These are phyloP conservation scores for Diplodia intermedia DNA, from an alignment of 2,329 filamentous ascomycete genomes.

Conservation along the genomic window DNA sequence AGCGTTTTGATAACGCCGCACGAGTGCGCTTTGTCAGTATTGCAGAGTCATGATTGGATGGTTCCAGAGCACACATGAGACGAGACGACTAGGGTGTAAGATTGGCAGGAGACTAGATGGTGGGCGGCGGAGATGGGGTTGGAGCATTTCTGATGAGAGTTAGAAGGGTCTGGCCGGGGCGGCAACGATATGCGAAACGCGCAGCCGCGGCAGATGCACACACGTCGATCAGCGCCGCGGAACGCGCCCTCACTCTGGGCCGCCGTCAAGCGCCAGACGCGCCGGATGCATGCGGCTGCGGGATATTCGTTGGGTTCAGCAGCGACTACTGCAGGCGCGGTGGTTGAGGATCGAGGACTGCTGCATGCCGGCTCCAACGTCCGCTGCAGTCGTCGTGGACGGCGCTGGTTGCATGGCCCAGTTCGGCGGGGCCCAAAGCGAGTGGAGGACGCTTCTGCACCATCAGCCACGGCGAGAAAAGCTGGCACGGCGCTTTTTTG, in stretches of 20 bases:
- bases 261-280: background rate
- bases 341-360: background rate
- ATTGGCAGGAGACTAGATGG: slow-evolving; percentile 6
- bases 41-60: background rate
- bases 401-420: slow-evolving; percentile 17
- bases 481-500: background rate
- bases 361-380: slow-evolving; percentile 15
- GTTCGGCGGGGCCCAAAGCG: background rate
- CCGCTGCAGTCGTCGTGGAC: slow-evolving; percentile 11
- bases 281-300: background rate
- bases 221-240: background rate
- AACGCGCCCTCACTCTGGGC: background rate
- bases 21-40: slow-evolving; percentile 7
- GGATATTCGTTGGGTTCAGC: background rate
- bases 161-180: background rate
- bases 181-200: slow-evolving; percentile 6
- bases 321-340: background rate
- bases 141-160: background rate
- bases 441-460: slow-evolving; percentile 6
- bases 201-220: background rate
- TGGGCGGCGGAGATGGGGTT: background rate
- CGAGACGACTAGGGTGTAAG: background rate
- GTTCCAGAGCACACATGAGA: background rate
- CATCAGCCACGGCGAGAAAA: background rate
- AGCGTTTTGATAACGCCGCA: slow-evolving; percentile 1